Percentiles rank a stretch among this genome's conserved stretches.
These are phyloP conservation scores for Porogramme epimiltina DNA, from an alignment of 1,284 basidiomycete genomes.

Conservation along the genomic window DNA sequence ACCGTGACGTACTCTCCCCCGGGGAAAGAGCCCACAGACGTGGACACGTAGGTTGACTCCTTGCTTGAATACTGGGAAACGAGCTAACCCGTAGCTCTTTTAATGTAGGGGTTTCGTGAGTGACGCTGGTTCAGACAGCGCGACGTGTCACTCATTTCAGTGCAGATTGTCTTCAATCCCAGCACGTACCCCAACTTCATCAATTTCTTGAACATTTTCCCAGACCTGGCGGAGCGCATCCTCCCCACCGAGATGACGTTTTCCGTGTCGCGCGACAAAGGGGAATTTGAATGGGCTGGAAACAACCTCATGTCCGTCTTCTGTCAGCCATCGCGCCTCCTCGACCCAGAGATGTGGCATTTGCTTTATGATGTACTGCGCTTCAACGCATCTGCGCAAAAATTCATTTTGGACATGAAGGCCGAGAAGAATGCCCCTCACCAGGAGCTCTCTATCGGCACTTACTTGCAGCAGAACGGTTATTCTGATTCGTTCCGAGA, in stretches of 20 bases:
- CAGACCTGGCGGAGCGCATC: slow-evolving; percentile 45
- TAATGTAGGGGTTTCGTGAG: slow-evolving; percentile 52
- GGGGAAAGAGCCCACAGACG: slow-evolving; percentile 46
- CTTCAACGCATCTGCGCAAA: slow-evolving; percentile 72
- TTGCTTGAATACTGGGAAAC: neutral
- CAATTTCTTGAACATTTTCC: slow-evolving; percentile 61
- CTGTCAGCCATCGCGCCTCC: slow-evolving; percentile 60
- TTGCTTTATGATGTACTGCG: slow-evolving; percentile 78
- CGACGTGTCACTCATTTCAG: neutral
- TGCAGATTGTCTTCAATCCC: slow-evolving; percentile 77
- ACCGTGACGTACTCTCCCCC: slow-evolving; percentile 61
- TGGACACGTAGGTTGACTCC: slow-evolving; percentile 65
- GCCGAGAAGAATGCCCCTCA: slow-evolving; percentile 17
- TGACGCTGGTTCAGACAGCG: neutral
- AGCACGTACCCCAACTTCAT: slow-evolving; percentile 84
- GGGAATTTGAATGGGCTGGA: slow-evolving; percentile 77
- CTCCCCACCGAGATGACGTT: slow-evolving; percentile 80
- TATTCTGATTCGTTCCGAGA: slow-evolving; percentile 74
- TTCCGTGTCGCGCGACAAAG: slow-evolving; percentile 69
- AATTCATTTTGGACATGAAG: slow-evolving; percentile 35
- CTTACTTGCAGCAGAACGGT: slow-evolving; percentile 67
- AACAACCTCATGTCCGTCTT: slow-evolving; percentile 64
- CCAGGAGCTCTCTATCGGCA: slow-evolving; percentile 61
- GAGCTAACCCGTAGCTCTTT: neutral
- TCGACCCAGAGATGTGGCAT: slow-evolving; percentile 74